Evolutionary conservation across 345 rosid genomes (phyloP).

Genomic region (Hirschfeldia incana): DNA sequence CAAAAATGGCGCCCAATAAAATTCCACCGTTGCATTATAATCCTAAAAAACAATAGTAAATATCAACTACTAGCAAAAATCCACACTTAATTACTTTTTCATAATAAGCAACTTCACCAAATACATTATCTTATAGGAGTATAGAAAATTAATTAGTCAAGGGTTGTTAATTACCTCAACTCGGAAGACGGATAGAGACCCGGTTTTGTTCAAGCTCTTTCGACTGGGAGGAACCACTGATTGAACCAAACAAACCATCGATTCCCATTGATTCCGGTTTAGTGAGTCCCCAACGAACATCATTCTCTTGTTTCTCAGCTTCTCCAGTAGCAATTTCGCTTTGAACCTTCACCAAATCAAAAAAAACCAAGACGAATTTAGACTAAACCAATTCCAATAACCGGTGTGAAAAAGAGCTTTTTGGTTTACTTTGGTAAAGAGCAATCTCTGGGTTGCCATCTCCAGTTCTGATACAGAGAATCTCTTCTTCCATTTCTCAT

Average conservation of each 20-base stretch:
- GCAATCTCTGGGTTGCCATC: constrained; percentile 93
- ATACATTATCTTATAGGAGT: background rate
- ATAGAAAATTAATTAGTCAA: background rate
- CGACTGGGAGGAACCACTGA: constrained; percentile 64
- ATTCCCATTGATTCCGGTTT: constrained; percentile 98
- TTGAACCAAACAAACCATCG: constrained; percentile 93
- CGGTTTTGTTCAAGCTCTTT: constrained; percentile 71
- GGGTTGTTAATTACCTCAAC: constrained; percentile 52
- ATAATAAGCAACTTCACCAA: constrained; percentile 11
- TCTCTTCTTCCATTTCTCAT: constrained; percentile 87
- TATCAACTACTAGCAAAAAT: background rate
- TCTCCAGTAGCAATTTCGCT: constrained; percentile 65
- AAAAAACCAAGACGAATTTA: background rate
- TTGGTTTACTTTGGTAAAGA: constrained; percentile 68
- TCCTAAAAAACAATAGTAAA: constrained; percentile 36
- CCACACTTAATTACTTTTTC: constrained; percentile 21
- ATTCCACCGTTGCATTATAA: constrained; percentile 91
- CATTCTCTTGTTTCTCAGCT: constrained; percentile 85
- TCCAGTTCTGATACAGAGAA: constrained; percentile 88
- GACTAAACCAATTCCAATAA: background rate
- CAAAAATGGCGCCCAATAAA: constrained; percentile 96
- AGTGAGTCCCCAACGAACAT: constrained; percentile 96
- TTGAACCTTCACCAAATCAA: constrained; percentile 55
- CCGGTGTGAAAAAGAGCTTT: background rate
- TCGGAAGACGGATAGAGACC: constrained; percentile 71